phyloP scores from a whole-genome alignment of 192 early-diverging fungal species.

The Thamnidium elegans region DNA sequence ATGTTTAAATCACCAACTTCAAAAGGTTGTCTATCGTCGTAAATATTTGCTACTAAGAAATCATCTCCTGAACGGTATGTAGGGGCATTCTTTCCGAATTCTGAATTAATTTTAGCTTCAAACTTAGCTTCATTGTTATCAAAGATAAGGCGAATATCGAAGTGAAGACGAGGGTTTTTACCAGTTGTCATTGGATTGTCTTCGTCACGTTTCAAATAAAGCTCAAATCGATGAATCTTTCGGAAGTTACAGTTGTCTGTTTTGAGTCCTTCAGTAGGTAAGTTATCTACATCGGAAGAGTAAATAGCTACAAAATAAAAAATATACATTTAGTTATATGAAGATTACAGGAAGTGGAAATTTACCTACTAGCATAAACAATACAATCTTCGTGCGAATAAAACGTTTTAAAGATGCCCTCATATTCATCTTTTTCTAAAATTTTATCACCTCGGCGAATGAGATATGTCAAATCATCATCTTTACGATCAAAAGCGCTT shows the following conservation, averaged over 20 bases:
- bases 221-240: constrained; percentile 15
- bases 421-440: neutral
- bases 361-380: constrained; percentile 15
- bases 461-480: neutral
- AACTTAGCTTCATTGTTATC: neutral
- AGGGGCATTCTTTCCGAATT: neutral
- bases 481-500: too few species aligned
- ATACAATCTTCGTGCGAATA: constrained; percentile 11
- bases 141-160: neutral
- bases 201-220: neutral
- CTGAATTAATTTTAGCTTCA: neutral
- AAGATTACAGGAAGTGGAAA: neutral
- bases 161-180: neutral
- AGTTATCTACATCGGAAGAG: neutral
- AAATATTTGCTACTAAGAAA: neutral
- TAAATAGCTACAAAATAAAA: neutral
- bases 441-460: neutral
- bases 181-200: neutral
- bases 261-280: neutral
- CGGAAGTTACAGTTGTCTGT: neutral
- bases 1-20: too few species aligned
- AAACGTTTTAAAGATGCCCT: constrained; percentile 5
- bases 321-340: neutral
- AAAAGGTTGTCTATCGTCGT: too few species aligned
- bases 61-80: constrained; percentile 5